Evolutionary conservation across 345 rosid genomes (phyloP).

Genomic region (Psidium guajava): DNA sequence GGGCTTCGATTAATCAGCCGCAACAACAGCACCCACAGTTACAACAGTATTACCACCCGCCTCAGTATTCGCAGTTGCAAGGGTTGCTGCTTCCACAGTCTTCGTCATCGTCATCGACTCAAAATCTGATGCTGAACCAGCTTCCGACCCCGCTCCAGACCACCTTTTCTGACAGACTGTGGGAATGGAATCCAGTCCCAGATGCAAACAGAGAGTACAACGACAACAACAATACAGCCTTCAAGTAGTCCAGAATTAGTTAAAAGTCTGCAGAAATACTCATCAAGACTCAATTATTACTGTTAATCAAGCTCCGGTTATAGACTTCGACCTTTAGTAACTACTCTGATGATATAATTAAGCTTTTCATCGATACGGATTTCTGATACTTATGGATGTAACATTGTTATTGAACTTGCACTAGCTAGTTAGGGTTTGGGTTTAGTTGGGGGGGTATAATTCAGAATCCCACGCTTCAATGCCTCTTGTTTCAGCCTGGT

Average conservation of each 20-base stretch:
- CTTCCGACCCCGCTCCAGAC: slow-evolving; percentile 15
- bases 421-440: background rate
- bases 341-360: background rate
- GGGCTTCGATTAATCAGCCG: slow-evolving; percentile 24
- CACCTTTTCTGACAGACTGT: slow-evolving; percentile 41
- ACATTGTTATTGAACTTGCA: background rate
- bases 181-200: slow-evolving; percentile 88
- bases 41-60: slow-evolving; percentile 25
- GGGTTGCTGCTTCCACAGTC: slow-evolving; percentile 21
- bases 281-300: background rate
- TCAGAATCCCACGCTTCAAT: background rate
- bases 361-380: background rate
- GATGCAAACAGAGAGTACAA: slow-evolving; percentile 44
- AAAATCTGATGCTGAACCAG: background rate
- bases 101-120: slow-evolving; percentile 17
- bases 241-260: slow-evolving; percentile 32
- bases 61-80: slow-evolving; percentile 19
- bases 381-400: background rate
- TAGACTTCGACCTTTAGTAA: background rate
- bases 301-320: background rate
- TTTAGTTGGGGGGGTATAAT: background rate
- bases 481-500: background rate
- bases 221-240: slow-evolving; percentile 30
- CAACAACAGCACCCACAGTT: slow-evolving; percentile 25
- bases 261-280: background rate